Conservation (phyloP, 2,329 filamentous ascomycete species). For the Hyphodiscus sp. region DNA sequence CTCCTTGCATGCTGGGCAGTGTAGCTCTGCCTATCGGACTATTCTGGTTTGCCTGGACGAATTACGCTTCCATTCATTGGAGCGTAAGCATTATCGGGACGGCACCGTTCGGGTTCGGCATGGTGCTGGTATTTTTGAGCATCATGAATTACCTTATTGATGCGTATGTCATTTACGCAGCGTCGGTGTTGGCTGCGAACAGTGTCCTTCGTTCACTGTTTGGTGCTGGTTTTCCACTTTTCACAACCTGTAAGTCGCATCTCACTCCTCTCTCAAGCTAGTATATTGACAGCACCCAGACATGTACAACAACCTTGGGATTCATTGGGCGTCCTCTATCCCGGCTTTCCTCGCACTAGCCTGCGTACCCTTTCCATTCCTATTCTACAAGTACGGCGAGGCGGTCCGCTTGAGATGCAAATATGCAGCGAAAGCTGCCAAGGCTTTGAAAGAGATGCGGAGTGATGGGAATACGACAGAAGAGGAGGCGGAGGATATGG, state of each 20-base stretch:
- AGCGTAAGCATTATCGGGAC: constrained; percentile 41
- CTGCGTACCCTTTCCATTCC: constrained; percentile 40
- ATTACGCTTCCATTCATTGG: constrained; percentile 49
- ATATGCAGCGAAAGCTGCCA: neutral
- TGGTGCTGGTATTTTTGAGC: constrained; percentile 61
- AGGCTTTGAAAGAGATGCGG: neutral
- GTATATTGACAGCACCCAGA: constrained; percentile 33
- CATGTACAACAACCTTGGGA: constrained; percentile 34
- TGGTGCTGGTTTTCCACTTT: constrained; percentile 58
- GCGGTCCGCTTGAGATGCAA: neutral
- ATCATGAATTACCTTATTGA: constrained; percentile 49
- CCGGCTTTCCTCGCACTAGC: constrained; percentile 31
- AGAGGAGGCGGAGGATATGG: neutral
- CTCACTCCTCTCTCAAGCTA: constrained; percentile 62
- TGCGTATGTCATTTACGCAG: constrained; percentile 65
- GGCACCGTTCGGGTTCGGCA: constrained; percentile 35
- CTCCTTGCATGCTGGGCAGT: constrained; percentile 54
- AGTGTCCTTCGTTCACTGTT: constrained; percentile 65
- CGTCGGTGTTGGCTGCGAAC: constrained; percentile 67
- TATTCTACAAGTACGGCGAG: constrained; percentile 48
- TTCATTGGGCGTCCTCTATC: constrained; percentile 35
- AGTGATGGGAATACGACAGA: neutral
- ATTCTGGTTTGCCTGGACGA: constrained; percentile 67
- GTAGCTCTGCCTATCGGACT: constrained; percentile 56
- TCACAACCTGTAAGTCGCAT: constrained; percentile 44